Percentiles rank a stretch among this genome's conserved stretches.
phyloP scores from a whole-genome alignment of 371 early-diverging fungal species.

The Lichtheimia corymbifera region DNA sequence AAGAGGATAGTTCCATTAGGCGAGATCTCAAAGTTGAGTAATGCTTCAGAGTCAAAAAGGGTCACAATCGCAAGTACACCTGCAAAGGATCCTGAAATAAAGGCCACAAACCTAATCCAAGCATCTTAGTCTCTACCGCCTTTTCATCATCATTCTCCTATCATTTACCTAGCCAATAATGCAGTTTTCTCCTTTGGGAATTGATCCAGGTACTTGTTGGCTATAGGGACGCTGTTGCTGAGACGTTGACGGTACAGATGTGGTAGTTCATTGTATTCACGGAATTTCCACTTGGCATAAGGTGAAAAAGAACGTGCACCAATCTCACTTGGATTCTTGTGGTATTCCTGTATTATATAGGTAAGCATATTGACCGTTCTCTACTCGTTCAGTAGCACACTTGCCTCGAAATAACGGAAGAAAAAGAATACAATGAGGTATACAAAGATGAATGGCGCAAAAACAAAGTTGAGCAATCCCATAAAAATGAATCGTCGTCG shows the following conservation, averaged over 20 bases:
- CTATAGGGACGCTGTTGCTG: constrained; percentile 67
- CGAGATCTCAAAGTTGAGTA: constrained; percentile 88
- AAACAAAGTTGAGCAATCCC: constrained; percentile 81
- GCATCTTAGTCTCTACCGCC: not conserved
- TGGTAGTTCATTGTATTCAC: constrained; percentile 96
- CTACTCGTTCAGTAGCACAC: not conserved
- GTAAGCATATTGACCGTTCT: not conserved
- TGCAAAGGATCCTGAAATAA: constrained; percentile 89
- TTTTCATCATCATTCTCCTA: not conserved
- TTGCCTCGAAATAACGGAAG: constrained; percentile 93
- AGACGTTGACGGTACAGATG: constrained; percentile 84
- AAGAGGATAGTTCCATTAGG: constrained; percentile 85
- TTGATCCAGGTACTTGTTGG: constrained; percentile 84
- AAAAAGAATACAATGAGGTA: constrained; percentile 85
- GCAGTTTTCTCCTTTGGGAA: constrained; percentile 86
- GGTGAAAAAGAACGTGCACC: constrained; percentile 84
- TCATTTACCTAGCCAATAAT: constrained; percentile 68
- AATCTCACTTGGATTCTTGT: constrained; percentile 85
- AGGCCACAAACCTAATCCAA: constrained; percentile 76
- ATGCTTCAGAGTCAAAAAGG: constrained; percentile 84
- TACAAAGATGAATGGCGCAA: constrained; percentile 86
- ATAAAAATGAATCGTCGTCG: constrained; percentile 83
- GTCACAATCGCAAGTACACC: constrained; percentile 83
- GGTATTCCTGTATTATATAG: constrained; percentile 67
- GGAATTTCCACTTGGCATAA: constrained; percentile 89